A percentile compares a stretch with the other conserved stretches of the same genome.
Conservation (phyloP, 768 basidiomycete genomes). For the Galerina marginata region DNA sequence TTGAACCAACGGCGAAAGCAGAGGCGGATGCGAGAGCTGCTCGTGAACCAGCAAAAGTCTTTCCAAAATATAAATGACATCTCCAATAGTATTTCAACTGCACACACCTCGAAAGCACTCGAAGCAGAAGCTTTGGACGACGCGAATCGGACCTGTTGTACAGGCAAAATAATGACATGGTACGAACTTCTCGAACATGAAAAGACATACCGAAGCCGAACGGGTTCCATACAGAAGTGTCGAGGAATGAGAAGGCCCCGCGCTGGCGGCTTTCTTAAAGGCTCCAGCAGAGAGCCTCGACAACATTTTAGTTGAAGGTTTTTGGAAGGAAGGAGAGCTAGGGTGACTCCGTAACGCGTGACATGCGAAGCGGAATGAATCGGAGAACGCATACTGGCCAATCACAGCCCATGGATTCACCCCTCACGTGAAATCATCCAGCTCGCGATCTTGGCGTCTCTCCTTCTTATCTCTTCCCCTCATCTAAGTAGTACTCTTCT, state of each 20-base stretch:
- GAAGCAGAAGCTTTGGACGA: conserved; percentile 65
- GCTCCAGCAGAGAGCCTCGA: conserved; percentile 81
- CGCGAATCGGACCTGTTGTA: conserved; percentile 70
- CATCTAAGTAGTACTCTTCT: too few species aligned
- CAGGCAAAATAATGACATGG: conserved; percentile 14
- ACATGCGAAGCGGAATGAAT: conserved; percentile 51
- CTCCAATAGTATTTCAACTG: background rate
- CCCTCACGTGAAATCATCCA: conserved; percentile 25
- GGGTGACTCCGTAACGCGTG: conserved; percentile 50
- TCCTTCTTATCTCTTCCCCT: background rate
- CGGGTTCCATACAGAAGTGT: conserved; percentile 48
- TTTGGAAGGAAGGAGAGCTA: conserved; percentile 42
- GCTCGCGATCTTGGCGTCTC: background rate
- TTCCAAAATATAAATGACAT: conserved; percentile 9
- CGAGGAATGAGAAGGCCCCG: conserved; percentile 51
- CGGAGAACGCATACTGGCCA: conserved; percentile 44
- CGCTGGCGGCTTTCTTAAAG: conserved; percentile 61
- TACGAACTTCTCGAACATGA: conserved; percentile 8
- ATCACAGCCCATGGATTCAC: conserved; percentile 33
- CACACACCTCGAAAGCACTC: conserved; percentile 67
- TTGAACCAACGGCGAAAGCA: conserved; percentile 80
- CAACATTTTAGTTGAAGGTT: conserved; percentile 71
- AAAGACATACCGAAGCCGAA: conserved; percentile 52
- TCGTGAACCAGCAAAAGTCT: conserved; percentile 76
- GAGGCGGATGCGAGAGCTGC: conserved; percentile 78